Base-by-base conservation (phyloP, 139 green algal species). In the Ettlia oleoabundans region DNA sequence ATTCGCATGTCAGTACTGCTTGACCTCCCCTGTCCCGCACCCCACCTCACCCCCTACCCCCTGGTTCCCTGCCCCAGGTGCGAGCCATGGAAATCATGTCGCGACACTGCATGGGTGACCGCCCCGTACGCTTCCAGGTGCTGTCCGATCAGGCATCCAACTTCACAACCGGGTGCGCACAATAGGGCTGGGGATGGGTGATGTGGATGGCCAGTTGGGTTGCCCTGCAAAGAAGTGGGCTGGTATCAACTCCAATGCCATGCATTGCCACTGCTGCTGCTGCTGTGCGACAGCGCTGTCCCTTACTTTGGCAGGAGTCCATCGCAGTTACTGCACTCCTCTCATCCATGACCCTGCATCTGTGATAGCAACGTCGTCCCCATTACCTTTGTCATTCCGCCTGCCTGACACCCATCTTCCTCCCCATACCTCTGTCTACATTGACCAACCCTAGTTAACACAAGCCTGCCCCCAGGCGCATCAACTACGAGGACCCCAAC, bases 401-500 rank as follows among this genome's bases (percentile, higher is more conserved):
- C n/a, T n/a, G n/a, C n/a, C n/a, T n/a, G n/a, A 72, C 28, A 10
- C 47, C 21, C 58, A 30, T 58, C 19, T 18, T 53, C 51, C 24
- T 62, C 61, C 4, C 28, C 10, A 58, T 15, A 58, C 47, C n/a
- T n/a, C n/a, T n/a, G n/a, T n/a, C n/a, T n/a, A n/a, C n/a, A n/a
- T n/a, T n/a, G n/a, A 58, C 47, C 47, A 24, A 58, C 47, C 13
- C 47, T 24, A 58, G 13, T 15, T 15, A 58, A 58, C 47, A 4
- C 30, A 33, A 30, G 5, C 76, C n/a, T n/a, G n/a, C n/a, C n/a
- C n/a, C 55, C 81, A 92, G 94, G n/a, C 53, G 79, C 4, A 95
- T 93, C 65, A 99, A 99, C 88, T 99, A 93, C 76, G 83, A 97
- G 78, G 92, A 98, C 82, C 91, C 93, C 28, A 93, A 98, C 88